Percentiles rank a stretch among this genome's conserved stretches.
phyloP scores from a whole-genome alignment of 805 yeast species.

The Candida dendrica region DNA sequence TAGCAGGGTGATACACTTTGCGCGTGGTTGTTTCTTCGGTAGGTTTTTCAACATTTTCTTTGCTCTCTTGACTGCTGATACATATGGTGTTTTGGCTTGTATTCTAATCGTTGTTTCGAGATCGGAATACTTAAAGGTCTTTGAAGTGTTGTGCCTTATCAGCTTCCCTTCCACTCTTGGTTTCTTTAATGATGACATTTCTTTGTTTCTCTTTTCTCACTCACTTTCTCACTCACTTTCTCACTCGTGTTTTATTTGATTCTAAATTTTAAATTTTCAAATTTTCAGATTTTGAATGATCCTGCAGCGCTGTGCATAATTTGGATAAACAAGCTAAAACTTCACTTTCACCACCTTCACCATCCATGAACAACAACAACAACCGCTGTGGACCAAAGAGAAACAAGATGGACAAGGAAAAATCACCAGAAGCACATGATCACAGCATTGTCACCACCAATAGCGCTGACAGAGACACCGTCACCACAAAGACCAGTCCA shows the following conservation, averaged over 20 bases:
- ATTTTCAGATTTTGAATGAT: too few relatives aligned
- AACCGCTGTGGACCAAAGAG: too few relatives aligned
- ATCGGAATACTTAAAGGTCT: conserved; percentile 34
- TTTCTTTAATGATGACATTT: conserved; percentile 1
- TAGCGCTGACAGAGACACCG: conserved; percentile 2
- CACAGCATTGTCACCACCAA: conserved; percentile 5
- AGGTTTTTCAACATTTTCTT: conserved; percentile 43
- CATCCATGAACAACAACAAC: too few relatives aligned
- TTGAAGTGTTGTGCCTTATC: conserved; percentile 50
- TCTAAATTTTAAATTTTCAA: too few relatives aligned
- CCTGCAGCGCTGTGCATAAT: too few relatives aligned
- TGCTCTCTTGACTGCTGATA: conserved; percentile 65
- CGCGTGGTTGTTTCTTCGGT: conserved; percentile 34
- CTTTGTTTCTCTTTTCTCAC: background rate
- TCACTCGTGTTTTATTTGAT: too few relatives aligned
- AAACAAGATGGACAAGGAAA: background rate
- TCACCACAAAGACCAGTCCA: background rate
- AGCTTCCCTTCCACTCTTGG: conserved; percentile 26
- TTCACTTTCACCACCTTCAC: too few relatives aligned
- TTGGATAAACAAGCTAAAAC: too few relatives aligned
- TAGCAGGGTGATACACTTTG: conserved; percentile 43
- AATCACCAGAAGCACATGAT: background rate
- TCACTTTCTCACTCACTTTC: too few relatives aligned
- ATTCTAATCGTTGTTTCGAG: conserved; percentile 45
- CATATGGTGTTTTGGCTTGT: conserved; percentile 61